Base-by-base conservation (phyloP, 2,329 filamentous ascomycete species). In the Beauveria sp. region DNA sequence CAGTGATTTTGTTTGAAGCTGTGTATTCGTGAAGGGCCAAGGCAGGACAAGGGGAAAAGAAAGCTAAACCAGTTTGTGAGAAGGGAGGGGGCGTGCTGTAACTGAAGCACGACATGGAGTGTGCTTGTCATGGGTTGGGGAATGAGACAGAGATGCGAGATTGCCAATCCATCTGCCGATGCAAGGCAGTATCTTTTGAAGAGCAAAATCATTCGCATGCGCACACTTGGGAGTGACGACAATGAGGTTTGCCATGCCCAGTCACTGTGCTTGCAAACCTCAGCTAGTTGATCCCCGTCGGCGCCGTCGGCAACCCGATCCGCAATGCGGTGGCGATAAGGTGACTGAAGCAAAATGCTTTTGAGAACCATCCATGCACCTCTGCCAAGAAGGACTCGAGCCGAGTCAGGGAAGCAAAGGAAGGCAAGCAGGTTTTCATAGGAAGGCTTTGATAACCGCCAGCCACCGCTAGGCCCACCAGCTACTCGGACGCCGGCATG, bases 1-100 rank as follows among this genome's bases (percentile, higher is more conserved):
- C 57, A 52, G 26, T 60, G 26, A 60, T 60, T 60, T 53, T 60
- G 48, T 46, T 46, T 60, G 57, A 16, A 58, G 28, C 43, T 49
- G 43, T 57, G 43, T 51, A 34, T 16, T 18, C 24, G 38, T 16
- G 20, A 28, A 38, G 34, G 34, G 34, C 34, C 34, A 22, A 48
- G 28, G n/a, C 28, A 58, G 48, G 22, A 24, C 18, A 51, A 43
- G 48, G 56, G 38, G 38, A 48, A 31, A 46, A 38, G 49, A 38
- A 18, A 31, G 56, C 55, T 50, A 58, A 50, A 24, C 26, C n/a
- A 10, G 14, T 57, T 34, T 38, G 52, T 31, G 22, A 10, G 24
- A 16, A 26, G 24, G 12, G n/a, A n/a, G 49, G 48, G 48, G 48
- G 48, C 26, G 57, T 52, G 40, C 20, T 60, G 57, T 12, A 60